Evolutionary conservation across 139 green algal genomes (phyloP), one percentile per base, ranked within the genome.

Genomic region (Nannochloris sp.): DNA sequence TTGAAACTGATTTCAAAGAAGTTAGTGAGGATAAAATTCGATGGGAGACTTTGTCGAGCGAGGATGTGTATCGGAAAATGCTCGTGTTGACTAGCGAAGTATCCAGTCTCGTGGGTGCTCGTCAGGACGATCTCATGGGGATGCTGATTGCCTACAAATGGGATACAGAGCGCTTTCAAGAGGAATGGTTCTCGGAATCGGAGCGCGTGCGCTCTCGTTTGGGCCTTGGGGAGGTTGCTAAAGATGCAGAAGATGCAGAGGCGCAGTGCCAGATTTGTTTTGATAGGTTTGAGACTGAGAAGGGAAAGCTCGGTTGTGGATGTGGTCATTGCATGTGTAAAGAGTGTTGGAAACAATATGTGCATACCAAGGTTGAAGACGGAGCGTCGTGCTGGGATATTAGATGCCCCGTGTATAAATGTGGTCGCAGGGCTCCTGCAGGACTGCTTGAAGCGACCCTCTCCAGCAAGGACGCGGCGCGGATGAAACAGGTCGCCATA

Each of bases 241-340:
- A 73, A 23, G 28, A 53, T 36, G 37, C 62, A 8, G 4, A 45
- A n/a, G 8, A 16, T 8, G 49, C 23, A 45, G 6, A 45, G 5
- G 66, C 73, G 20, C 46, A 26, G 4, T 97, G 91, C 76, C 71
- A 81, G 50, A 94, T 98, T 59, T 98, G 92, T 80, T 98, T 95
- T 37, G 91, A 97, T 17, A 66, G 57, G 5, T 86, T 82, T 56
- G 53, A 70, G 3, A 59, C 61, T 8, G 17, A 30, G 0, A 28
- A 8, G n/a, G 59, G 76, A 2, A 89, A 92, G 78, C 59, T 61
- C 51, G 62, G 66, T 3, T 79, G 79, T 3, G 12, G 69, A 65
- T 80, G 85, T 85, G 49, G 84, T 63, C 87, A 95, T 74, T 59
- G 65, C 65, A 89, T 87, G 68, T 96, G 86, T 72, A 65, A 56